phyloP scores from a whole-genome alignment of 2,329 filamentous ascomycete genomes.

The Escovopsis sp. region DNA sequence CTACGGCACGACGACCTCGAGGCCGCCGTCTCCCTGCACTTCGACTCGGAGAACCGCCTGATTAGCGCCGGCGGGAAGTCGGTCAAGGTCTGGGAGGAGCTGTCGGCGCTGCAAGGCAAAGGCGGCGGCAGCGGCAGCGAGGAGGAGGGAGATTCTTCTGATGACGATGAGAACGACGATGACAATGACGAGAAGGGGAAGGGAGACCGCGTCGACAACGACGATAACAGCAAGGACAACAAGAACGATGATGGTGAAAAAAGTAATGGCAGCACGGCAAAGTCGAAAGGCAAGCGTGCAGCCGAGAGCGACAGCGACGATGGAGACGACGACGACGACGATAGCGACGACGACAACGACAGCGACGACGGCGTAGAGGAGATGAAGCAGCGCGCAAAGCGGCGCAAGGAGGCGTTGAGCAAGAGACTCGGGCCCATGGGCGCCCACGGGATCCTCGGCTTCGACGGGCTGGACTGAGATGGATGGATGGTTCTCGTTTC shows the following conservation, averaged over 20 bases:
- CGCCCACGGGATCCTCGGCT: conserved; percentile 34
- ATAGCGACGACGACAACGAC: conserved; percentile 19
- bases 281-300: conserved; percentile 4
- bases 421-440: conserved; percentile 32
- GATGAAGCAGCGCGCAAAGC: conserved; percentile 30
- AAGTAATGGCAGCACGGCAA: conserved; percentile 22
- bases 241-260: conserved; percentile 20
- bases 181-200: conserved; percentile 27
- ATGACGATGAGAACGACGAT: conserved; percentile 21
- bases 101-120: conserved; percentile 34
- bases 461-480: conserved; percentile 29
- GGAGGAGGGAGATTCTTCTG: conserved; percentile 19
- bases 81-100: conserved; percentile 88
- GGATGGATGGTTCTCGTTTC: background rate
- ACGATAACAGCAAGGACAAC: conserved; percentile 25
- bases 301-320: conserved; percentile 12
- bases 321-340: conserved; percentile 16
- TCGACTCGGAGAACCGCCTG: conserved; percentile 74
- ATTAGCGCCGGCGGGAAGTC: conserved; percentile 76
- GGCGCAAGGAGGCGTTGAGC: conserved; percentile 25
- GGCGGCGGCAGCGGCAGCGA: conserved; percentile 27
- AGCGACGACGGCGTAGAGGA: conserved; percentile 18
- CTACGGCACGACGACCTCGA: conserved; percentile 70
- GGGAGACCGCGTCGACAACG: conserved; percentile 20
- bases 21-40: conserved; percentile 64